Evolutionary conservation across 805 yeast genomes (phyloP).

Genomic region (Peterozyma xylosa): DNA sequence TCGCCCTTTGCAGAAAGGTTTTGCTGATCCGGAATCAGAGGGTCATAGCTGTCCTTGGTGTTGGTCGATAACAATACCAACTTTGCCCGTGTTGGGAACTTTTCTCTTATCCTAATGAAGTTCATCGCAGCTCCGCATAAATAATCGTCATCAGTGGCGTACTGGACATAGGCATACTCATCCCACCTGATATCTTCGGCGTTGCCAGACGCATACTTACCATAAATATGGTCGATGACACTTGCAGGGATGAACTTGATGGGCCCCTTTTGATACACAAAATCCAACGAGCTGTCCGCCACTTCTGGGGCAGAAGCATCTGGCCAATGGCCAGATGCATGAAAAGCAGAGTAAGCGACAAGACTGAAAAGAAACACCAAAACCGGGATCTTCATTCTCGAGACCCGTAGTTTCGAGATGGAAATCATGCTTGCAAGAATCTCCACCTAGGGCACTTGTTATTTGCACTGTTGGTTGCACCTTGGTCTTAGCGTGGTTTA

Average conservation of each 20-base stretch:
- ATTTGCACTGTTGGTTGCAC: no score
- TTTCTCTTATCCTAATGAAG: constrained; percentile 28
- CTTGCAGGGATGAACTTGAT: constrained; percentile 5
- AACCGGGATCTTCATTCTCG: no score
- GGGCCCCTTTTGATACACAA: constrained; percentile 2
- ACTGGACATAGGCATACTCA: constrained; percentile 49
- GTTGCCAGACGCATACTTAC: not conserved
- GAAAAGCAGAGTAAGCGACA: no score
- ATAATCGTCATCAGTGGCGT: constrained; percentile 47
- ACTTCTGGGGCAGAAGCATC: no score
- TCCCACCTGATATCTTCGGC: constrained; percentile 21
- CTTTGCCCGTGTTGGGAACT: constrained; percentile 31
- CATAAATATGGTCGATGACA: constrained; percentile 1
- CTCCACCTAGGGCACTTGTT: no score
- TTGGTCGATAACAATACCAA: constrained; percentile 35
- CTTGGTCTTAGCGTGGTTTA: no score
- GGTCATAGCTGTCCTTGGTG: constrained; percentile 11
- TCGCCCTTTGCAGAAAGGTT: constrained; percentile 4
- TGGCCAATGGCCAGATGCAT: no score
- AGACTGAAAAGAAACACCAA: no score
- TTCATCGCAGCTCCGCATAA: constrained; percentile 46
- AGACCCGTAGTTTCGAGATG: no score
- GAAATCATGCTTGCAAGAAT: no score
- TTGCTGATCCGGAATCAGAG: not conserved
- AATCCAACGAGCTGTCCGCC: no score